phyloP scores from a whole-genome alignment of 2,329 filamentous ascomycete genomes.

The Drechslerella dactyloides region DNA sequence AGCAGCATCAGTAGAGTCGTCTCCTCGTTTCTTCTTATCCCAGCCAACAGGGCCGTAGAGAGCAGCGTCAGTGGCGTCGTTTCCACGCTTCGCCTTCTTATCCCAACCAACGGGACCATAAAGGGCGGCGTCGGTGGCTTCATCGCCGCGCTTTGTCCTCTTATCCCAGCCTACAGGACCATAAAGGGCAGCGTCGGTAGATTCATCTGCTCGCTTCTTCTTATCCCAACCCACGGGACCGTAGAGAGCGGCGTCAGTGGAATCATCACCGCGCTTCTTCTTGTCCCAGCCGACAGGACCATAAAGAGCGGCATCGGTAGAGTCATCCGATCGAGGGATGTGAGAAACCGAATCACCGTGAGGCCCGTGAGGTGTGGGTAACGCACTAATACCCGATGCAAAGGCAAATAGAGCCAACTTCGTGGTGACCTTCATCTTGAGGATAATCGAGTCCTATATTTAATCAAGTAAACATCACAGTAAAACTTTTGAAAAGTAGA shows the following conservation, averaged over 20 bases:
- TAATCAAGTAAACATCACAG: not conserved
- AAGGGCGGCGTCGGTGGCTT: not conserved
- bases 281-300: conserved; percentile 17
- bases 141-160: not conserved
- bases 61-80: not conserved
- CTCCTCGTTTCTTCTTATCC: not conserved
- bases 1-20: not conserved
- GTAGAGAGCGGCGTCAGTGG: not conserved
- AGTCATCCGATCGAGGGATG: conserved; percentile 14
- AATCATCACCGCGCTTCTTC: conserved; percentile 9
- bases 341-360: conserved; percentile 8
- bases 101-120: not conserved
- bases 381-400: conserved; percentile 7
- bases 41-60: not conserved
- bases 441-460: conserved; percentile 1
- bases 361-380: conserved; percentile 9
- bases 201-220: not conserved
- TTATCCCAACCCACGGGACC: not conserved
- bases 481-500: not conserved
- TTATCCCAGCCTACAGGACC: not conserved
- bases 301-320: conserved; percentile 15
- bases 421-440: conserved; percentile 14
- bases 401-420: conserved; percentile 19
- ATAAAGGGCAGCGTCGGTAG: not conserved
- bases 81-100: not conserved